Evolutionary conservation across 257 asterid genomes (phyloP).

Genomic region (Coffea eugenioides): DNA sequence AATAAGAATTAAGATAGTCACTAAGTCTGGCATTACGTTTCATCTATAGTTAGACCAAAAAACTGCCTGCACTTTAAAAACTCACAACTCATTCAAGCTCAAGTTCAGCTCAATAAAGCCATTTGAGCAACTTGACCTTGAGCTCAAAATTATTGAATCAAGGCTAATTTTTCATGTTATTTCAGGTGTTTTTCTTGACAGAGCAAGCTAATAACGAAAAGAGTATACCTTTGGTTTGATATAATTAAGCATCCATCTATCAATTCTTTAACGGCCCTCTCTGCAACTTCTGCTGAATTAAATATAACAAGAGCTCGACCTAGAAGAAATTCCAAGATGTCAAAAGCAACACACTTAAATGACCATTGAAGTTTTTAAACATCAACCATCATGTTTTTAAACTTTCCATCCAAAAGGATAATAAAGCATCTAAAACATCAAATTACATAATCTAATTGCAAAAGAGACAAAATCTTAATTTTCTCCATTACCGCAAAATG

Average conservation of each 20-base stretch:
- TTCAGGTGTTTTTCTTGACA: neutral
- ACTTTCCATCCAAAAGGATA: neutral
- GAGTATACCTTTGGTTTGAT: constrained; percentile 57
- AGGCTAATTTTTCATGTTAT: neutral
- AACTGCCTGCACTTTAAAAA: too few species aligned
- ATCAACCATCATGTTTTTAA: too few species aligned
- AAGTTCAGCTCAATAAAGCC: too few species aligned
- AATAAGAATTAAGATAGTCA: too few species aligned
- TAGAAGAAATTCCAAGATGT: constrained; percentile 26
- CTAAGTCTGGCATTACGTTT: too few species aligned
- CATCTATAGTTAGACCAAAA: too few species aligned
- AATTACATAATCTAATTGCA: neutral
- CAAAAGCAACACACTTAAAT: neutral
- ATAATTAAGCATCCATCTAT: constrained; percentile 63
- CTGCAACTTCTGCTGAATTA: constrained; percentile 56
- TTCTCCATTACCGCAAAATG: constrained; percentile 54
- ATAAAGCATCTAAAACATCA: neutral
- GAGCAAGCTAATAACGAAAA: neutral
- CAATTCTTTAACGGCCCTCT: constrained; percentile 43
- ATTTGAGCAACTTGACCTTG: too few species aligned
- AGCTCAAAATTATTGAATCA: too few species aligned
- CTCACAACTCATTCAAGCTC: too few species aligned
- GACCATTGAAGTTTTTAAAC: neutral
- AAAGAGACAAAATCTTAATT: neutral
- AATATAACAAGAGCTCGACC: constrained; percentile 79